Percentiles rank a stretch among this genome's conserved stretches.
Evolutionary conservation across 176 grass and related monocot species (phyloP).

Genomic region (Phragmites australis): DNA sequence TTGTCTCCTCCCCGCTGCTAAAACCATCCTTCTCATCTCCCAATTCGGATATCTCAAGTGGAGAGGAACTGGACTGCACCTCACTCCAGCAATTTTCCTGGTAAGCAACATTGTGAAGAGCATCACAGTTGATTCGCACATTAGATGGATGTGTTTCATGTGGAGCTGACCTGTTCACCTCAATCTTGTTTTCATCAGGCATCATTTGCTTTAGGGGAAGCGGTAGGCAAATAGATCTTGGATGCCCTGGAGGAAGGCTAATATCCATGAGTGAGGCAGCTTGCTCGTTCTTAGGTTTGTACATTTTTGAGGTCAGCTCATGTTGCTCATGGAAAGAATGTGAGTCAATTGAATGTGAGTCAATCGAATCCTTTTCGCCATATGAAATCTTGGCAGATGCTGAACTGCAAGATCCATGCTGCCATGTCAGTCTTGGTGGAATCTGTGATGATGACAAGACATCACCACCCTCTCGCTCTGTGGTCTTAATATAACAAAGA

Average conservation of each 20-base stretch:
- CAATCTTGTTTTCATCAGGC: slow-evolving; percentile 59
- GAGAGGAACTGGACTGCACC: slow-evolving; percentile 82
- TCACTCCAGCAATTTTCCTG: slow-evolving; percentile 80
- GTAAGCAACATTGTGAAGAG: slow-evolving; percentile 54
- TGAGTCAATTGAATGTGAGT: slow-evolving; percentile 32
- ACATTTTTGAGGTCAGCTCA: slow-evolving; percentile 46
- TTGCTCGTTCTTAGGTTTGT: slow-evolving; percentile 49
- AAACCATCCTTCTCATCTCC: slow-evolving; percentile 60
- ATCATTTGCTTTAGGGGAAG: slow-evolving; percentile 89
- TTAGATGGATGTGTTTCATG: slow-evolving; percentile 40
- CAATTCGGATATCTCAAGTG: slow-evolving; percentile 52
- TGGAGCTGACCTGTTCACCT: slow-evolving; percentile 15
- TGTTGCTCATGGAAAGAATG: slow-evolving; percentile 44
- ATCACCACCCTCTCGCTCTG: slow-evolving; percentile 38
- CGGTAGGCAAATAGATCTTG: slow-evolving; percentile 77
- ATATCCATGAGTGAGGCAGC: slow-evolving; percentile 57
- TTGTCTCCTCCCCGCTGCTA: slow-evolving; percentile 87
- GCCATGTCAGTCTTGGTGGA: slow-evolving; percentile 42
- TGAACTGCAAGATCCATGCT: slow-evolving; percentile 65
- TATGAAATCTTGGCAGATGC: slow-evolving; percentile 59
- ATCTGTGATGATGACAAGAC: slow-evolving; percentile 40
- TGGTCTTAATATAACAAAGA: slow-evolving; percentile 41
- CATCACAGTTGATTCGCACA: slow-evolving; percentile 41
- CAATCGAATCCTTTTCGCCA: slow-evolving; percentile 46
- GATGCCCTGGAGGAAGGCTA: slow-evolving; percentile 60